Evolutionary conservation across 2,329 filamentous ascomycete species (phyloP).

Genomic region (Stachybotrys elegans): DNA sequence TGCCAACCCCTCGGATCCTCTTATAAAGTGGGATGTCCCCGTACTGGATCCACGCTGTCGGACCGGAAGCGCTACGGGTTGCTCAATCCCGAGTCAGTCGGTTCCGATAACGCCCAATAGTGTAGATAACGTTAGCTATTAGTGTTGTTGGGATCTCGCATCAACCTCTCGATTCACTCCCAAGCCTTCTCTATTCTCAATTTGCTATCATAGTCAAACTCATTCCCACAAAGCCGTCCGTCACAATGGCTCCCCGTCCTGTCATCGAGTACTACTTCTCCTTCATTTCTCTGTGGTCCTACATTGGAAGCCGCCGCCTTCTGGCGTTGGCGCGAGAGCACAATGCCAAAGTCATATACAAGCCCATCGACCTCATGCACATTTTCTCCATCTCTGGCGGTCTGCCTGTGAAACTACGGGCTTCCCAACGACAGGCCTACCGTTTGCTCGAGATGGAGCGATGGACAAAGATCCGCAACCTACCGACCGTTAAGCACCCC

Average conservation of each 20-base stretch:
- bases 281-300: constrained; percentile 24
- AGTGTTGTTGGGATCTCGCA: too few relatives aligned
- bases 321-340: neutral
- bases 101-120: too few relatives aligned
- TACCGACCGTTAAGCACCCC: constrained; percentile 20
- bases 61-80: too few relatives aligned
- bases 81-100: too few relatives aligned
- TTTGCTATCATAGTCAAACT: too few relatives aligned
- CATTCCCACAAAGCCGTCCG: too few relatives aligned
- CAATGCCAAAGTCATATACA: neutral
- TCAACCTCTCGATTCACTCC: too few relatives aligned
- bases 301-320: constrained; percentile 20
- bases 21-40: too few relatives aligned
- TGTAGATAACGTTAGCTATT: too few relatives aligned
- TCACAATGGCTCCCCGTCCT: constrained; percentile 6
- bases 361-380: constrained; percentile 15
- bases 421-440: constrained; percentile 22
- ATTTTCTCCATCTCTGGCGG: constrained; percentile 25
- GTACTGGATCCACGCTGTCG: too few relatives aligned
- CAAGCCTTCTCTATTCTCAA: too few relatives aligned
- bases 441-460: constrained; percentile 15
- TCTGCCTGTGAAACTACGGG: constrained; percentile 24
- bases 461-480: constrained; percentile 11
- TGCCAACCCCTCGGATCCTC: neutral
- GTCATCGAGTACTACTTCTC: constrained; percentile 22